Conservation (phyloP, 2,329 filamentous ascomycete genomes). For the Trichoderma sp. region DNA sequence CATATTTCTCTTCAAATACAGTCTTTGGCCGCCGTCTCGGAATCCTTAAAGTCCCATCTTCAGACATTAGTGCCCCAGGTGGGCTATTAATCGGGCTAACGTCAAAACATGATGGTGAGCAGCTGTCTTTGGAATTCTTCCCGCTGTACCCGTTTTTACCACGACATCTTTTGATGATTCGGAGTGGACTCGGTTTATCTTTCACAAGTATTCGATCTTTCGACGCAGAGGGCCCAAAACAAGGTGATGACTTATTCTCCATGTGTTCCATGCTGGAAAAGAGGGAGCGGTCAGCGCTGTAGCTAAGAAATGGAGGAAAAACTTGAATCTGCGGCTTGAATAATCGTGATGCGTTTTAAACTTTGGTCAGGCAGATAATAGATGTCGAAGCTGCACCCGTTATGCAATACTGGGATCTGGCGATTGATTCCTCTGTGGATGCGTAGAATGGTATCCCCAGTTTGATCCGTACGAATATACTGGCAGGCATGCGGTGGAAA, state of each 20-base stretch:
- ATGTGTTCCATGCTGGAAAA: constrained; percentile 36
- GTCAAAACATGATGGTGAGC: not conserved
- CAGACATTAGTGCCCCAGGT: not conserved
- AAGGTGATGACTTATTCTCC: constrained; percentile 28
- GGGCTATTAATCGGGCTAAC: not conserved
- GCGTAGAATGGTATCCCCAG: not conserved
- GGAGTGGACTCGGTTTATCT: constrained; percentile 45
- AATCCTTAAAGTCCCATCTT: not conserved
- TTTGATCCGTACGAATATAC: not conserved
- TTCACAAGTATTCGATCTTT: constrained; percentile 19
- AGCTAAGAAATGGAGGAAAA: not conserved
- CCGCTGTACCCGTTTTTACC: not conserved
- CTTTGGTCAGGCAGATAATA: not conserved
- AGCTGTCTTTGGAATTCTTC: not conserved
- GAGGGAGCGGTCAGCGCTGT: not conserved
- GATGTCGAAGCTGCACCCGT: not conserved
- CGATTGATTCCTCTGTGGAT: not conserved
- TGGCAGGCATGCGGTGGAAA: constrained; percentile 2
- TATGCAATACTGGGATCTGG: not conserved
- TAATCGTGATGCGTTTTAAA: not conserved
- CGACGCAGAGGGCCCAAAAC: constrained; percentile 34
- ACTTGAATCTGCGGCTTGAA: not conserved
- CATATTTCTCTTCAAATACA: not conserved
- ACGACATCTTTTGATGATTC: constrained; percentile 37
- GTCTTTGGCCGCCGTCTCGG: constrained; percentile 7